Evolutionary conservation across 257 asterid genomes (phyloP), one percentile per base, ranked within the genome.

Genomic region (Nicotiana knightiana): DNA sequence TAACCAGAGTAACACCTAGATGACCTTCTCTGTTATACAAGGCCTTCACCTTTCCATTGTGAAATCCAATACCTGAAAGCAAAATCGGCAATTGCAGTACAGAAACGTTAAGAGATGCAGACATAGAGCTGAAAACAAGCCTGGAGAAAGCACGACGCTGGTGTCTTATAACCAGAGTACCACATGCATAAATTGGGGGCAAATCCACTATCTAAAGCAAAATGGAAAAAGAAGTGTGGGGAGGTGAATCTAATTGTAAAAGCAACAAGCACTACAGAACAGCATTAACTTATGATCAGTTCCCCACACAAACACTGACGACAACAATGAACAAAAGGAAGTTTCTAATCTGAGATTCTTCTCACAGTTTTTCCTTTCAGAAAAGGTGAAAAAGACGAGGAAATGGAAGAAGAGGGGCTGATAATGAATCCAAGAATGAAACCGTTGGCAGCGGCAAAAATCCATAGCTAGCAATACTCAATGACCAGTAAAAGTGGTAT

Each of bases 11-110:
- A 80, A 93, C 90, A 73, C 99, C 99, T 76, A 85, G 86, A 89
- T 91, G 97, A 57, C 99, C 99, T 61, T 91, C 98, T 87, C 92
- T 92, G 61, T 91, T 87, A 77, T 89, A 90, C 88, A 94, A 81
- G 80, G 99, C 88, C 92, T 87, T 94, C 51, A 97, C 84, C 87
- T 96, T 96, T 90, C 98, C 97, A 70, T 90, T 89, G 64, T 81
- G 55, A 82, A 87, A 86, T 76, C 99, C 99, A 63, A 94, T 88
- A 90, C 91, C 99, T 93, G 89, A 81, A 85, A 84, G 84, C 76
- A 88, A 81, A 85, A 84, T 87, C 67, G 83, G 75, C 59, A 48
- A 62, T 17, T 28, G 33, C 62, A 71, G 39, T 26, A 37, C 30
- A 33, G 67, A 68, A 37, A 43, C 33, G 3, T 24, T 58, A 30